These are phyloP conservation scores for Agaricus blazei DNA, from an alignment of 768 basidiomycete genomes.

Conservation along the genomic window DNA sequence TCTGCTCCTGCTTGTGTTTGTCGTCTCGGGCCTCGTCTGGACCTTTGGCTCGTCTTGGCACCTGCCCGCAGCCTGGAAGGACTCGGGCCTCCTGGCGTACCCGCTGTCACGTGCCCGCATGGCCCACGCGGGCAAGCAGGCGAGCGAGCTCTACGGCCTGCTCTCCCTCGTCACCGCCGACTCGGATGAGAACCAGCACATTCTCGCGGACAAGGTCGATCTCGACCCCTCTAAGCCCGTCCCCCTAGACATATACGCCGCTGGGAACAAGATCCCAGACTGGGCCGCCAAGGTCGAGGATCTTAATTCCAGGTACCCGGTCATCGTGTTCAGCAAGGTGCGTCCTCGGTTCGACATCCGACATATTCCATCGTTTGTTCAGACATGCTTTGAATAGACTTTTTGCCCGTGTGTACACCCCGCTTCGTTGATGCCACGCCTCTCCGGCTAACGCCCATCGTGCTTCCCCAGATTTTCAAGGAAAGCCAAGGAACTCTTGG, in stretches of 20 bases:
- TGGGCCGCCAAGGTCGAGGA: slow-evolving; percentile 38
- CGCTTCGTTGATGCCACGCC: background rate
- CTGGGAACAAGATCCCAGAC: slow-evolving; percentile 33
- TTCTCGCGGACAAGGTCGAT: slow-evolving; percentile 31
- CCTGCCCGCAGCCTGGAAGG: slow-evolving; percentile 30
- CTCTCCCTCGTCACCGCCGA: slow-evolving; percentile 55
- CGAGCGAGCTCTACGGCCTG: slow-evolving; percentile 66
- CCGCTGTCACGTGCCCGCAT: slow-evolving; percentile 32
- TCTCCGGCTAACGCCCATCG: background rate
- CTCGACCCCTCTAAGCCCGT: slow-evolving; percentile 46
- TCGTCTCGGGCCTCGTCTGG: slow-evolving; percentile 32
- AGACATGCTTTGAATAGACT: slow-evolving; percentile 33
- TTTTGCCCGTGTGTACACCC: slow-evolving; percentile 62
- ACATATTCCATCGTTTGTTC: background rate
- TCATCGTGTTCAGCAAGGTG: slow-evolving; percentile 83
- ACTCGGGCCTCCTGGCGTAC: slow-evolving; percentile 24
- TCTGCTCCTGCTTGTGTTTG: slow-evolving; percentile 31
- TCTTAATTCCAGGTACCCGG: slow-evolving; percentile 48
- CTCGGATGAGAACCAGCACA: slow-evolving; percentile 28
- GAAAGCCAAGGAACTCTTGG: slow-evolving; percentile 58
- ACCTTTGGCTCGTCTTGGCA: slow-evolving; percentile 41
- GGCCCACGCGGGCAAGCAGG: slow-evolving; percentile 24
- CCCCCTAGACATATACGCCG: slow-evolving; percentile 50
- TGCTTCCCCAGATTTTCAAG: slow-evolving; percentile 45
- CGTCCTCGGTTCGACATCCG: slow-evolving; percentile 13